Conservation (phyloP, 805 yeast species). For the Kregervanrija fluxuum region DNA sequence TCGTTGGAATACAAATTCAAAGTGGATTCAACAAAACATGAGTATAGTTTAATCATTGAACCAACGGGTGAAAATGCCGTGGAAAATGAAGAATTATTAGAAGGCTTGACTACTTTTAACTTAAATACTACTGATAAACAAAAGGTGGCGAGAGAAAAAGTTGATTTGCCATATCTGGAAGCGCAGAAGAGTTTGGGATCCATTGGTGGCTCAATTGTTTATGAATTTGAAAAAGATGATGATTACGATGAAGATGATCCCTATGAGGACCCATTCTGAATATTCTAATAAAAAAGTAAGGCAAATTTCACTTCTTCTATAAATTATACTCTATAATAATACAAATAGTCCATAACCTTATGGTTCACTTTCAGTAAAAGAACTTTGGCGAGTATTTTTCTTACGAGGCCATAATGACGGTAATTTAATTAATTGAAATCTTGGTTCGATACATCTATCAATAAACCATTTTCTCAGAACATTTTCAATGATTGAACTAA, state of each 20-base stretch:
- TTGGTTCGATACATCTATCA: constrained; percentile 90
- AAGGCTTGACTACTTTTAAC: constrained; percentile 82
- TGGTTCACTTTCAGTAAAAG: not conserved
- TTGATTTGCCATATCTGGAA: constrained; percentile 83
- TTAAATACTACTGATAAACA: constrained; percentile 70
- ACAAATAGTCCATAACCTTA: not conserved
- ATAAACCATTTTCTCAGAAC: constrained; percentile 82
- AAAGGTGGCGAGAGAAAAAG: constrained; percentile 70
- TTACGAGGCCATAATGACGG: constrained; percentile 86
- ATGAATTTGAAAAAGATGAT: constrained; percentile 93
- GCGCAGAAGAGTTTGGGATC: constrained; percentile 69
- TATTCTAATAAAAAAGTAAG: not conserved
- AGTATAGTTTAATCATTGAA: constrained; percentile 23
- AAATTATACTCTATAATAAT: constrained; percentile 1
- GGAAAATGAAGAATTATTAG: constrained; percentile 41
- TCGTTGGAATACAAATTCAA: constrained; percentile 49
- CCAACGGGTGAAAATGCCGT: constrained; percentile 10
- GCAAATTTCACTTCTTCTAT: not conserved
- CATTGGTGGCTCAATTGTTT: constrained; percentile 90
- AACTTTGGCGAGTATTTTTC: constrained; percentile 41
- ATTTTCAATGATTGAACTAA: constrained; percentile 76
- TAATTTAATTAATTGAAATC: constrained; percentile 75
- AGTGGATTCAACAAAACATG: constrained; percentile 43
- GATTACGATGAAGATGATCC: constrained; percentile 99
- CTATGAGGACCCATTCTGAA: constrained; percentile 70